Conservation (phyloP, 768 basidiomycete species). For the Lactifluus rugatus region DNA sequence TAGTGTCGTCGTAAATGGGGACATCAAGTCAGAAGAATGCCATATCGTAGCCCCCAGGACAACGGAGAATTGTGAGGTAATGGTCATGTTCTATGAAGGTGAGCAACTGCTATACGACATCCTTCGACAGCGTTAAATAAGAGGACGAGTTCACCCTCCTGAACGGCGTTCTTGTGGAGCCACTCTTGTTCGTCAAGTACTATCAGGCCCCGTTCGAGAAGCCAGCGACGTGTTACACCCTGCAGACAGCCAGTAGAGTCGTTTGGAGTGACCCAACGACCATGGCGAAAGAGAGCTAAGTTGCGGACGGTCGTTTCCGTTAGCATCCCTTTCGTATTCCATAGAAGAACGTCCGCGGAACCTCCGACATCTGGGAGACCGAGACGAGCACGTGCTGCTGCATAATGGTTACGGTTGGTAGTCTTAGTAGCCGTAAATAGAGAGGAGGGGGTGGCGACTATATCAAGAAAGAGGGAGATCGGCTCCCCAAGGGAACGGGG, state of each 20-base stretch:
- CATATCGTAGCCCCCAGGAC: background rate
- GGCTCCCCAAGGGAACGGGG: slow-evolving; percentile 25
- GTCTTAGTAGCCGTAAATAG: slow-evolving; percentile 64
- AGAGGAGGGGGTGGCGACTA: slow-evolving; percentile 41
- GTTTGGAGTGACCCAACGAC: slow-evolving; percentile 58
- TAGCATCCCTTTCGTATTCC: slow-evolving; percentile 39
- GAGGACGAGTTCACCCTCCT: slow-evolving; percentile 50
- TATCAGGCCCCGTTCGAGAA: slow-evolving; percentile 51
- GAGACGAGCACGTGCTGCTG: slow-evolving; percentile 51
- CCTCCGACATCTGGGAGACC: slow-evolving; percentile 25
- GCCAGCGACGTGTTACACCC: slow-evolving; percentile 60
- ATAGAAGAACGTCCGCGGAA: slow-evolving; percentile 51
- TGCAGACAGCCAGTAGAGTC: slow-evolving; percentile 55
- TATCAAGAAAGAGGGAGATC: slow-evolving; percentile 47
- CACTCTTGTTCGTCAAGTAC: slow-evolving; percentile 25
- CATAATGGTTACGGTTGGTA: slow-evolving; percentile 49
- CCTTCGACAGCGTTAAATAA: slow-evolving; percentile 67
- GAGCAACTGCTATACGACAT: slow-evolving; percentile 39
- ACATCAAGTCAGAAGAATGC: background rate
- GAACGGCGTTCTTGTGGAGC: slow-evolving; percentile 28
- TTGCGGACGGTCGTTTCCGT: slow-evolving; percentile 68
- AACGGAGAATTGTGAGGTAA: background rate
- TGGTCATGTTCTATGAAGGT: background rate
- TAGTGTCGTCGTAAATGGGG: too few species aligned
- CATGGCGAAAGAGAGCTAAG: slow-evolving; percentile 50